Base-by-base conservation (phyloP, 108 stramenopile species). In the Pseudonitzschia pungens region DNA sequence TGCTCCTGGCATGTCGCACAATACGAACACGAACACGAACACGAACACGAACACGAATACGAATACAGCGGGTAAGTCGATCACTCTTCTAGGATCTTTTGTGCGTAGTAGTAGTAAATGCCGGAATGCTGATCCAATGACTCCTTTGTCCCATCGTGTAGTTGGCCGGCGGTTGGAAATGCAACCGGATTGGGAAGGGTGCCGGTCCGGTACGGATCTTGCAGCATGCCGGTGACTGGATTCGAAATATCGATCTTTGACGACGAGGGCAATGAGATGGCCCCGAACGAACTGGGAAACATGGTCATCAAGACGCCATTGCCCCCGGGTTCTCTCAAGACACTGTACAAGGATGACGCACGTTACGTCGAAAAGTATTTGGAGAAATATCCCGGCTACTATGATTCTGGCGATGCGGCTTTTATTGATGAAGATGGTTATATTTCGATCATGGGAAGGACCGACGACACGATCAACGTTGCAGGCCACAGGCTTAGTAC, bases 381-480 rank as follows among this genome's bases (percentile, higher is more conserved):
- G 60, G 42, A 70, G 9, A 77, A 75, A 32, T 83, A 71, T 70
- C 83, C 88, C 5, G 92, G 92, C 20, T 92, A 87, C 71, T 88
- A 90, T 57, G 78, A 77, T 21, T 83, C 89, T 15, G 89, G 87
- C 31, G 91, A 94, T 76, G 75, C 85, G 2, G 89, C 86, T 6
- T 75, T 80, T 50, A 42, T 87, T 29, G 90, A 94, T 69, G 85
- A 86, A 36, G 79, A 90, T 72, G 93, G 93, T 14, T 90, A 90
- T 74, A 69, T 90, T 45, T 78, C 77, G 42, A 82, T 94, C 54
- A 86, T 92, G 89, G 80, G 86, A 26, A 73, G 93, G 45, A 84
- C 83, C 0, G 91, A 92, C 52, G 93, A 94, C 66, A 74, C 88
- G 0, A 91, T 94, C 60, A 89, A 89, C 31, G 83, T 85, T 31